These are phyloP conservation scores for Heracleum sosnowskyi DNA, from an alignment of 129 eudicot genomes.

Conservation along the genomic window DNA sequence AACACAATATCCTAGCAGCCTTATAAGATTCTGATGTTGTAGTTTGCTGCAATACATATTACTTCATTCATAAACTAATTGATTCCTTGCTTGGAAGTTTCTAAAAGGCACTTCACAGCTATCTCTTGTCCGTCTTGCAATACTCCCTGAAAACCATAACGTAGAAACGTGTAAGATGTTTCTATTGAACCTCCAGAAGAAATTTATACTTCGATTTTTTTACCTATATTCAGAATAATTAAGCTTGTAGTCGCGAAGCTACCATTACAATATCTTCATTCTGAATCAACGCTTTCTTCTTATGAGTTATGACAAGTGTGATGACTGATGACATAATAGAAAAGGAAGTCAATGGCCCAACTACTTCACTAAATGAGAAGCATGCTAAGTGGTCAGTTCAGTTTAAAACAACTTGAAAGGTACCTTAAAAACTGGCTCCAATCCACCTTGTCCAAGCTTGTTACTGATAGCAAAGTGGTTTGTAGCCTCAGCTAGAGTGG, in stretches of 20 bases:
- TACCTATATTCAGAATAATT: not conserved
- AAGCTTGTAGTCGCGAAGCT: not conserved
- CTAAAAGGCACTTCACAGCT: slow-evolving; percentile 34
- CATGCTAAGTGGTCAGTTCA: not conserved
- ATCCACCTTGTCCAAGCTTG: slow-evolving; percentile 13
- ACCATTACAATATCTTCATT: not conserved
- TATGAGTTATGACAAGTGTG: not conserved
- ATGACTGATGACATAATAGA: not conserved
- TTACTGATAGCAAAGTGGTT: not conserved
- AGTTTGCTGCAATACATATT: slow-evolving; percentile 28
- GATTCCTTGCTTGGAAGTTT: slow-evolving; percentile 31
- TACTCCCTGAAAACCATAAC: slow-evolving; percentile 25
- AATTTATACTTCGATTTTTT: not conserved
- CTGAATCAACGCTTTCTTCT: not conserved
- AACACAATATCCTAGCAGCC: slow-evolving; percentile 39
- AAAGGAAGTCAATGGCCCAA: not conserved
- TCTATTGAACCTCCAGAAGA: not conserved
- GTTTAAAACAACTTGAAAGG: not conserved
- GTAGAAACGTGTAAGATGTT: not conserved
- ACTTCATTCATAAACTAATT: slow-evolving; percentile 34
- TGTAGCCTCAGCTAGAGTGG: slow-evolving; percentile 2
- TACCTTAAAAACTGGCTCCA: slow-evolving; percentile 4
- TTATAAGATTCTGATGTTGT: slow-evolving; percentile 43
- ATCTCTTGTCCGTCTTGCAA: slow-evolving; percentile 29
- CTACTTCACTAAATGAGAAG: not conserved